phyloP scores from a whole-genome alignment of 2,329 filamentous ascomycete genomes.

The Aureobasidium sp. region DNA sequence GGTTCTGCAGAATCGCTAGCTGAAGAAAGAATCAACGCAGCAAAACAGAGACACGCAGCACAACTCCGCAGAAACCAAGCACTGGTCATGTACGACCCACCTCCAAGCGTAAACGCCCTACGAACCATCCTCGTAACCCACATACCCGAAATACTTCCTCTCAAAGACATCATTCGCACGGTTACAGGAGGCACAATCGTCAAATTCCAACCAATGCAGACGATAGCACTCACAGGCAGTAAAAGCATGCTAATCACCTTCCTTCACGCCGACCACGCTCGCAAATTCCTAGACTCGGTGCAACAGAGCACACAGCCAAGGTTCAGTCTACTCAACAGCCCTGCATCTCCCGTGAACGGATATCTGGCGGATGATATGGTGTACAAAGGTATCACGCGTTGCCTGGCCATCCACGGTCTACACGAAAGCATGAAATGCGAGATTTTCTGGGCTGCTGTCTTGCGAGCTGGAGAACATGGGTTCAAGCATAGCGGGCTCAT shows the following conservation, averaged over 20 bases:
- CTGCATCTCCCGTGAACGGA: not conserved
- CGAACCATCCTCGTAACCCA: not conserved
- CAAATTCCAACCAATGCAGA: not conserved
- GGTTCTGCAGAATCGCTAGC: not conserved
- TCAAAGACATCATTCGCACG: not conserved
- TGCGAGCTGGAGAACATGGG: not conserved
- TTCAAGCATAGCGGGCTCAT: not conserved
- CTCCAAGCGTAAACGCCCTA: not conserved
- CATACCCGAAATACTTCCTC: not conserved
- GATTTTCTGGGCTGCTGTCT: not conserved
- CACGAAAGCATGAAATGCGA: not conserved
- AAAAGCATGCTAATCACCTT: conserved; percentile 6
- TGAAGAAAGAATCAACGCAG: not conserved
- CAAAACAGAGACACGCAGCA: not conserved
- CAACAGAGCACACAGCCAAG: not conserved
- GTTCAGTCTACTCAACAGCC: not conserved
- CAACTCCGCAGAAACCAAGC: conserved; percentile 1
- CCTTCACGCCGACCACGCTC: not conserved
- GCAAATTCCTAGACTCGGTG: not conserved
- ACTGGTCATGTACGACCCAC: not conserved
- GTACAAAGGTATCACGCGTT: not conserved
- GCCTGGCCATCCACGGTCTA: not conserved
- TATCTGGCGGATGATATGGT: not conserved
- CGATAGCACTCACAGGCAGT: not conserved
- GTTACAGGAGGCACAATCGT: not conserved